A percentile compares a stretch with the other conserved stretches of the same genome.
Evolutionary conservation across 176 grass and related monocot species (phyloP).

Genomic region (Ensete ventricosum): DNA sequence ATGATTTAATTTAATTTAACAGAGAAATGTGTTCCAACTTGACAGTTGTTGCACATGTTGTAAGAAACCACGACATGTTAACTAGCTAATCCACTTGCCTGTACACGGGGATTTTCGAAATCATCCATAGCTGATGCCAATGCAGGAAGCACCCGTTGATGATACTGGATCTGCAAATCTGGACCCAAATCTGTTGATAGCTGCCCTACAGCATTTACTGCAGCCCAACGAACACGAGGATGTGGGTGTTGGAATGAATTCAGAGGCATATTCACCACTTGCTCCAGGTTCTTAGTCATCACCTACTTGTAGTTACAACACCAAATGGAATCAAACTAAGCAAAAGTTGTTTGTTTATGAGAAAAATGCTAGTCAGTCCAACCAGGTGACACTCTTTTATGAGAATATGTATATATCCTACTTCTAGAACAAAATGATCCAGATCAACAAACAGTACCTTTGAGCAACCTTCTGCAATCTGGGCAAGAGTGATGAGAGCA

Average conservation of each 20-base stretch:
- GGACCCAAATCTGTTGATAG: conserved; percentile 93
- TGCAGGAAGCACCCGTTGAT: conserved; percentile 83
- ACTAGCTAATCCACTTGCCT: conserved; percentile 29
- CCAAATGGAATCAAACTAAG: conserved; percentile 2
- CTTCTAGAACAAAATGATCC: background rate
- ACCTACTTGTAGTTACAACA: conserved; percentile 42
- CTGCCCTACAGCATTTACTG: conserved; percentile 93
- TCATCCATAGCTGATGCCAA: conserved; percentile 94
- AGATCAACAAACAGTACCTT: conserved; percentile 37
- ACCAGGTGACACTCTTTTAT: too few species aligned
- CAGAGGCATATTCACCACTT: conserved; percentile 84
- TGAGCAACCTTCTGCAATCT: conserved; percentile 96
- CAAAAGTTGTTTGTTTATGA: background rate
- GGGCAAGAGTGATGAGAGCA: conserved; percentile 81
- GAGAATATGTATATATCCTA: too few species aligned
- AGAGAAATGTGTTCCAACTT: too few species aligned
- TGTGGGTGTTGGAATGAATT: conserved; percentile 78
- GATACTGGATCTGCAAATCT: conserved; percentile 87
- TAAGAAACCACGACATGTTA: background rate
- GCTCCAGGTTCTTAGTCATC: conserved; percentile 93
- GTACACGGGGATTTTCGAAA: conserved; percentile 92
- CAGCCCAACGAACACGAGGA: conserved; percentile 87
- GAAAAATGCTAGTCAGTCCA: too few species aligned
- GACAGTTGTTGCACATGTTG: too few species aligned
- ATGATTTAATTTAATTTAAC: too few species aligned